phyloP scores from a whole-genome alignment of 768 basidiomycete species.

The Tylopilus sp. region DNA sequence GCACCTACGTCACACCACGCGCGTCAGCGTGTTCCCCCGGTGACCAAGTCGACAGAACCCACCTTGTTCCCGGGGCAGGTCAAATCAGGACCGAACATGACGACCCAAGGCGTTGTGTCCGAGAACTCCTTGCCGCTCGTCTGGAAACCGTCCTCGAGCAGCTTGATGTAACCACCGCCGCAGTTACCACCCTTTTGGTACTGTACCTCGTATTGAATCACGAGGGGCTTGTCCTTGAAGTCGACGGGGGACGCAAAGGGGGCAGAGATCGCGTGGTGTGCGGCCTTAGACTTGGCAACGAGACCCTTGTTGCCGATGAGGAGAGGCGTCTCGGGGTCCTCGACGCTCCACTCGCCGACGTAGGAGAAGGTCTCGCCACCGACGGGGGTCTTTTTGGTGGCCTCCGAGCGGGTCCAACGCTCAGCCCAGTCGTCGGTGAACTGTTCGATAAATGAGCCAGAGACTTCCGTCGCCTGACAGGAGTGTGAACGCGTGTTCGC shows the following conservation, averaged over 20 bases:
- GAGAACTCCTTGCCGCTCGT: slow-evolving; percentile 90
- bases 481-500: slow-evolving; percentile 1
- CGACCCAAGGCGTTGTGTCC: slow-evolving; percentile 89
- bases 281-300: slow-evolving; percentile 95
- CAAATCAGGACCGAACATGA: slow-evolving; percentile 98
- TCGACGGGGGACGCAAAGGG: slow-evolving; percentile 76
- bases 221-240: slow-evolving; percentile 81
- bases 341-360: slow-evolving; percentile 96
- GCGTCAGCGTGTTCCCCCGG: not conserved
- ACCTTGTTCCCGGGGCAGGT: slow-evolving; percentile 93
- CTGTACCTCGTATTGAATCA: slow-evolving; percentile 98
- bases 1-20: slow-evolving; percentile 50
- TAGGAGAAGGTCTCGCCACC: slow-evolving; percentile 96
- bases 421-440: slow-evolving; percentile 88
- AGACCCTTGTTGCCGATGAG: slow-evolving; percentile 87
- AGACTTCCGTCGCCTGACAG: slow-evolving; percentile 66
- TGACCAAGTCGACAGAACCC: slow-evolving; percentile 1
- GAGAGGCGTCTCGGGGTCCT: slow-evolving; percentile 75
- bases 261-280: slow-evolving; percentile 97
- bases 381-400: slow-evolving; percentile 96
- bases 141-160: slow-evolving; percentile 92
- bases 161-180: slow-evolving; percentile 98
- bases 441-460: slow-evolving; percentile 93
- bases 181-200: slow-evolving; percentile 99
- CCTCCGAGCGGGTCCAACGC: slow-evolving; percentile 95